Conservation (phyloP, 352 stramenopile species). For the Phytopythium litorale region DNA sequence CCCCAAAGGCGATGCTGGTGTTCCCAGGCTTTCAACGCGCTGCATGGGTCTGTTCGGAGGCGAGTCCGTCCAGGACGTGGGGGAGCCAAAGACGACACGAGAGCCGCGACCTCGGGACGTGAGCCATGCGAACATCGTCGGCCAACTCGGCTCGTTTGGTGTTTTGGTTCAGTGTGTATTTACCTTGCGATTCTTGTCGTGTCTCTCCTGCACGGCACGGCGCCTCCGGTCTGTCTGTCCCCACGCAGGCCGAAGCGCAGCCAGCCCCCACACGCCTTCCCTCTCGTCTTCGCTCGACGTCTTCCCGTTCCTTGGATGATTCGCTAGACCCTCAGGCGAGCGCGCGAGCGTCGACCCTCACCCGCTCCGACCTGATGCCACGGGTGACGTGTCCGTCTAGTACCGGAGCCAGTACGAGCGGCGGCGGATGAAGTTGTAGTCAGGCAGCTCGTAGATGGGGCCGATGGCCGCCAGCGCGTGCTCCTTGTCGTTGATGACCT, state of each 20-base stretch:
- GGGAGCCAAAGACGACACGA: background rate
- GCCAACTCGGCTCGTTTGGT: background rate
- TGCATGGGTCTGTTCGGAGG: no score
- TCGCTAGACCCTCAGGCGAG: constrained; percentile 1
- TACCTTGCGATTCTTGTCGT: constrained; percentile 8
- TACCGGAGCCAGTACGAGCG: constrained; percentile 98
- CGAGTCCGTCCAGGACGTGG: background rate
- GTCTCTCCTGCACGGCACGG: background rate
- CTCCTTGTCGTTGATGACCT: constrained; percentile 98
- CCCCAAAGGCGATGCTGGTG: no score
- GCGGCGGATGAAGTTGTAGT: constrained; percentile 99
- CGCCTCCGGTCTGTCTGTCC: background rate
- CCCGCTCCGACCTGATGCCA: background rate
- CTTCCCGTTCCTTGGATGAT: background rate
- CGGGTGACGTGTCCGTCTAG: constrained; percentile 34
- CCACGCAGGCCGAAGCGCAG: background rate
- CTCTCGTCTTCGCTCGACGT: constrained; percentile 24
- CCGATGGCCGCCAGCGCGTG: constrained; percentile 97
- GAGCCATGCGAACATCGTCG: background rate
- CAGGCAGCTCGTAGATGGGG: constrained; percentile 97
- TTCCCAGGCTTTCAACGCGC: no score
- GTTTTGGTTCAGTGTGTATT: constrained; percentile 11
- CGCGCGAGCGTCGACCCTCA: constrained; percentile 1
- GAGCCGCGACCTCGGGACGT: background rate
- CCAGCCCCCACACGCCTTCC: constrained; percentile 25